Base-by-base conservation (phyloP, 495 filamentous ascomycete species). In the Penicillium samsonianum region DNA sequence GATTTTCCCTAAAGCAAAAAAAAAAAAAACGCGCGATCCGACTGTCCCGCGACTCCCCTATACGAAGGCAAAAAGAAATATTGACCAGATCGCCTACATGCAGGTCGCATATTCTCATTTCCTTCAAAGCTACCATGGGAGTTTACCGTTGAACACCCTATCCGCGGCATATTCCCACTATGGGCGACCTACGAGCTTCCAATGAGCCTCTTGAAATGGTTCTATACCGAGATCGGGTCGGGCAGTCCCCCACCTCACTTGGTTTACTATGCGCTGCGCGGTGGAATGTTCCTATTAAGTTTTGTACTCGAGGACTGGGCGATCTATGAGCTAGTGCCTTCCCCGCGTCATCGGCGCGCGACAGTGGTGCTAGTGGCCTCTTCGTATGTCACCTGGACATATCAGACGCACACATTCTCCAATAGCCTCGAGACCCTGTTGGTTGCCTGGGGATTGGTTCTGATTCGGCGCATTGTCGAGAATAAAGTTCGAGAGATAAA, bases 301-400 rank as follows among this genome's bases (percentile, higher is more conserved):
- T 96, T 98, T 73, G 92, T 98, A 53, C 76, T 98, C 43, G 93
- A 96, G 70, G 94, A 98, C 75, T 96, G 94, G 92, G 94, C 93
- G 12, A 82, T 98, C 51, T 86, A 96, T 77, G 95, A 98, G 65
- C 80, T 97, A 46, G 83, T 96, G 28, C 85, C 84, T 57, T 87
- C 86, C 25, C 83, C 84, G 58, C 82, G 85, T 51, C 84, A 91
- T 63, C 84, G 91, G 54, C 83, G 80, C 60, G 76, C 84, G 37
- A 90, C 90, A 19, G 77, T 94, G 38, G 78, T 92, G 30, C 75
- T 98, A 47, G 86, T 96, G 49, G 92, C 92, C 42, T 98, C 94
- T 16, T 95, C 90, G 22, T 98, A 98, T 74, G 93, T 97, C 62
- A 98, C 94, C 46, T 98, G 94, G 95, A 96, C 95, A 41, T 96